Conservation (phyloP, 495 filamentous ascomycete genomes). For the Acidomyces sp. region DNA sequence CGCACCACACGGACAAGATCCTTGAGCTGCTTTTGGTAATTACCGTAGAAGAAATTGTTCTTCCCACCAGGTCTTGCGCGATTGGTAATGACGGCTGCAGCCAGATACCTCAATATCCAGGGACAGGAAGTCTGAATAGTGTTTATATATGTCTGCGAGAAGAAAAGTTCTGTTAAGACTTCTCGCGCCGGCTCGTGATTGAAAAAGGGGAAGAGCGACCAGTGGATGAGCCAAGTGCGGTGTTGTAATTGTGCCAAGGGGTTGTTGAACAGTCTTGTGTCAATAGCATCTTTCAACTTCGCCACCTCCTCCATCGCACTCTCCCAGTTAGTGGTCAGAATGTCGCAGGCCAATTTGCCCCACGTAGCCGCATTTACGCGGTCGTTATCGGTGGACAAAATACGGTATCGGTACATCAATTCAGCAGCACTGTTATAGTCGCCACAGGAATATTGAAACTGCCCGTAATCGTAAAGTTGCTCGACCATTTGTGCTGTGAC, state of each 20-base stretch:
- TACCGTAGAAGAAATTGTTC: constrained; percentile 31
- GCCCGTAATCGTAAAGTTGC: constrained; percentile 82
- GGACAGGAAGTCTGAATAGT: constrained; percentile 96
- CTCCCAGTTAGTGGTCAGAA: constrained; percentile 87
- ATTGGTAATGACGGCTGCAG: constrained; percentile 92
- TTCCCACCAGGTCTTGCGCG: constrained; percentile 49
- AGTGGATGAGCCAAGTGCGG: constrained; percentile 95
- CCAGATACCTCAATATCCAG: constrained; percentile 90
- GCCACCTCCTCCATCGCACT: constrained; percentile 87
- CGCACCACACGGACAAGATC: constrained; percentile 86
- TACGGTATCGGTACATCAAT: constrained; percentile 86
- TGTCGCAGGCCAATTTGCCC: constrained; percentile 91
- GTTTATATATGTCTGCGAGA: constrained; percentile 93
- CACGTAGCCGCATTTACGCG: constrained; percentile 88
- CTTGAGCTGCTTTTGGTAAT: constrained; percentile 96
- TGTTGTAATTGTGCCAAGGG: constrained; percentile 86
- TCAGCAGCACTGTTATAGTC: constrained; percentile 80
- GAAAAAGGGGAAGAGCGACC: constrained; percentile 97
- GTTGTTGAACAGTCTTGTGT: constrained; percentile 82
- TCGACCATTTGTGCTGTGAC: constrained; percentile 92
- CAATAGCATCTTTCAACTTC: constrained; percentile 86
- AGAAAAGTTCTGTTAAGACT: constrained; percentile 84
- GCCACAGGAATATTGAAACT: constrained; percentile 92
- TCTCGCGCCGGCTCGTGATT: constrained; percentile 90
- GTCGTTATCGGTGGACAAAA: constrained; percentile 94